Base-by-base conservation (phyloP, 495 filamentous ascomycete species). In the Aspergillus steynii region DNA sequence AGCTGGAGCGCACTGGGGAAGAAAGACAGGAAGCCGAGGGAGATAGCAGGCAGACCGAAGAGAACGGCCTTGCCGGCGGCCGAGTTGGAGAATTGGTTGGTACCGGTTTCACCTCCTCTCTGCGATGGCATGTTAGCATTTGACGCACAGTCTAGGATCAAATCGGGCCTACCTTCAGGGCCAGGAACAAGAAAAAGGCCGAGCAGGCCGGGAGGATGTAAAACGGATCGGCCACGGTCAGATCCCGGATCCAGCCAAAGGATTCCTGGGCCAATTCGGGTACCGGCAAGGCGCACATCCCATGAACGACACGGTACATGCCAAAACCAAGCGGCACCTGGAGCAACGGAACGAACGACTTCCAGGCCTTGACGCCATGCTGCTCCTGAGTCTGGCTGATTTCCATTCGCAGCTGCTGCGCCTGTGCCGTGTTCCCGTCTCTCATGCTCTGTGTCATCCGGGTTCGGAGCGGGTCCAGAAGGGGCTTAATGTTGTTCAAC, bases 251-350 rank as follows among this genome's bases (percentile, higher is more conserved):
- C 96, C 96, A 98, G 12, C 82, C 72, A 6, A 86, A 59, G 3
- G 90, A 86, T 32, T 89, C 92, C 8, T 73, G 74, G 57, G 88
- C 80, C 58, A 98, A 62, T 1, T 84, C 89, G 0, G 93, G 93
- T 5, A 96, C 90, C 1, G 95, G 94, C 29, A 99, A 70, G 20
- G 71, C 62, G 3, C 86, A 69, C 92, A 96, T 96, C 53, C 77
- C 87, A 29, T 84, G 77, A 59, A 93, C 62, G n/a, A 93, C 75
- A 57, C 90, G 83, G 77, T 91, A 97, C 60, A 88, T 87, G 60
- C 93, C 91, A 67, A 85, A 91, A 45, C 88, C 90, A 29, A 97
- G 66, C 1, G 92, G 85, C 9, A 89, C 68, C 63, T 95, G 89
- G 2, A 86, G 8, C 50, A 91, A 59, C 2, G 85, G 85, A n/a